Base-by-base conservation (phyloP, 371 early-diverging fungal genomes). In the Chytridiales sp. region DNA sequence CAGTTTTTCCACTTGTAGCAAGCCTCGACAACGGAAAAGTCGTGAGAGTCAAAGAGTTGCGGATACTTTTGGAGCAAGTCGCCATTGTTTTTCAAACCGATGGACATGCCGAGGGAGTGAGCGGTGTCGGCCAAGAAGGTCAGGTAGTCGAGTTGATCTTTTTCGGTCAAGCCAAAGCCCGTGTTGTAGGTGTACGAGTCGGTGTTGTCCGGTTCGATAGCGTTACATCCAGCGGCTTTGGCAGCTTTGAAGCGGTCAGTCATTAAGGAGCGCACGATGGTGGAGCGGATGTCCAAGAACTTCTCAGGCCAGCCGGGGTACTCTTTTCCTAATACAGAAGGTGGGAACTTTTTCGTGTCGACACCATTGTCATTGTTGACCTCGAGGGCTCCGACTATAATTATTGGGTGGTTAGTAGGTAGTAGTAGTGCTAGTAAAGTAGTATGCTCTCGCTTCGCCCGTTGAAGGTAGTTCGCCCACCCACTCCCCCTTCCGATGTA, bases 81-180 rank as follows among this genome's bases (percentile, higher is more conserved):
- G 4, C 53, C 53, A 13, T 27, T 27, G 22, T 53, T 53, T 38
- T 53, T 53, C 5, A 15, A 21, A 13, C 40, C 53, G 34, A 38
- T 40, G 27, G 41, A 35, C 53, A 53, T 39, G 4, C 38, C 38
- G 4, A 53, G 38, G 5, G 39, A 15, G 39, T 53, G 53, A 34
- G 39, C 24, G 19, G 24, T 32, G 4, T 11, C 22, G 6, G 53
- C 39, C 21, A 53, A 38, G 39, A 35, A 53, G 9, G 15, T 53
- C 6, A 53, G 15, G 39, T 53, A 53, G 38, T 53, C 53, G 4
- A 53, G 15, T 11, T 13, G 6, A 24, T 53, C 53, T n/a, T n/a
- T n/a, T n/a, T n/a, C n/a, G n/a, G n/a, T n/a, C n/a, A n/a, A n/a
- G n/a, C n/a, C n/a, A n/a, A n/a, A n/a, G 11, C 47, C 47, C 9